These are phyloP conservation scores for Saturnispora zaruensis DNA, from an alignment of 805 yeast species.

Conservation along the genomic window DNA sequence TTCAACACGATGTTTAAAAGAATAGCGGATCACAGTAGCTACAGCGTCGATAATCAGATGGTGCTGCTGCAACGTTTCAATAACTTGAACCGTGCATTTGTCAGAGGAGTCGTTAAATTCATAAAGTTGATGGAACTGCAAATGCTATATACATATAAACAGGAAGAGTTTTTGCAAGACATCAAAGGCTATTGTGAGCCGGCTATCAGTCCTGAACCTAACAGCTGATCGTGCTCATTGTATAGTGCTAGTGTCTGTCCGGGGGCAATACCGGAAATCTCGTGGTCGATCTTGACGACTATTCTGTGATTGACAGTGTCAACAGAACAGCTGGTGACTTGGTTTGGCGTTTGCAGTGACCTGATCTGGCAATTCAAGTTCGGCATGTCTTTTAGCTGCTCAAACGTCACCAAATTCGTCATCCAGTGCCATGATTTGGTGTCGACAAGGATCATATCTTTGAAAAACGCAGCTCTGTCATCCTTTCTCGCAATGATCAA, in stretches of 20 bases:
- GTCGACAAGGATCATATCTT: slow-evolving; percentile 33
- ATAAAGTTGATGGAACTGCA: slow-evolving; percentile 15
- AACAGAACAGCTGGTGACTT: slow-evolving; percentile 14
- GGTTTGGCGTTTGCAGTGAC: slow-evolving; percentile 58
- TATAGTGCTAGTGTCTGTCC: slow-evolving; percentile 84
- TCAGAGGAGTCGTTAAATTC: slow-evolving; percentile 8
- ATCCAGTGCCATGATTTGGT: slow-evolving; percentile 42
- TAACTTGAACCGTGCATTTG: not conserved
- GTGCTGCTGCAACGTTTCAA: not conserved
- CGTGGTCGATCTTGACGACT: slow-evolving; percentile 33
- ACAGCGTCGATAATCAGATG: not conserved
- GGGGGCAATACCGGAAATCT: slow-evolving; percentile 71
- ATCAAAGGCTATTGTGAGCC: not conserved
- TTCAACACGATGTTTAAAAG: not conserved
- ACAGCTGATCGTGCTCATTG: slow-evolving; percentile 48
- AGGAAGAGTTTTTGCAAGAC: slow-evolving; percentile 8
- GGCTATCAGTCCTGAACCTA: slow-evolving; percentile 52
- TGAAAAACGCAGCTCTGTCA: slow-evolving; percentile 47
- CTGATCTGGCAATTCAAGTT: slow-evolving; percentile 52
- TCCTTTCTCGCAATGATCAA: slow-evolving; percentile 70
- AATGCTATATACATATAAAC: slow-evolving; percentile 16
- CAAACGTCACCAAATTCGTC: slow-evolving; percentile 17
- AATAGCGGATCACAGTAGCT: not conserved
- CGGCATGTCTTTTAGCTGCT: slow-evolving; percentile 6
- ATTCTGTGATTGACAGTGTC: slow-evolving; percentile 15